Evolutionary conservation across 305 asterid species (phyloP).

Genomic region (Rubia balearica): DNA sequence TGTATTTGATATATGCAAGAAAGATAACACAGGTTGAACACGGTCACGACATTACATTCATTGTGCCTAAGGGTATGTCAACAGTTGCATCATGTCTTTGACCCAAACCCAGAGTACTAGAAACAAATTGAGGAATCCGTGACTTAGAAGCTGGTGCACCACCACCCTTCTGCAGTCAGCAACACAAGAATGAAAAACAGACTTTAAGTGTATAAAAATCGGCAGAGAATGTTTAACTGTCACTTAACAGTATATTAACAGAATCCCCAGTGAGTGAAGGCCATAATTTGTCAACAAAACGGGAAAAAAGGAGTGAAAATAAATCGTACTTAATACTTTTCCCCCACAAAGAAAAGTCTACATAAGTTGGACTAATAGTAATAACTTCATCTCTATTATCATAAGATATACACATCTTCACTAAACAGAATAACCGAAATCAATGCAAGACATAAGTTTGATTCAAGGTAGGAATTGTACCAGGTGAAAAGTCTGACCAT

Average conservation of each 20-base stretch:
- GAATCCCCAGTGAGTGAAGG: too few relatives aligned
- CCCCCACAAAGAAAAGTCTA: not conserved
- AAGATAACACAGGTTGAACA: conserved; percentile 1
- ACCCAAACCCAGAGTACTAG: conserved; percentile 82
- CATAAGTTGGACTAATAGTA: not conserved
- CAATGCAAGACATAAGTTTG: not conserved
- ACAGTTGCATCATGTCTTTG: conserved; percentile 91
- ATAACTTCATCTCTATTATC: not conserved
- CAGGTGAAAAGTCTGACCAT: not conserved
- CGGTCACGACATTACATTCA: conserved; percentile 48
- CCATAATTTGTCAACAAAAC: not conserved
- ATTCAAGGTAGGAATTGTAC: not conserved
- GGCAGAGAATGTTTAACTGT: not conserved
- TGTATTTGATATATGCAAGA: not conserved
- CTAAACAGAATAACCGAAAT: too few relatives aligned
- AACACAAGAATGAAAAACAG: not conserved
- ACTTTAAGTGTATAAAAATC: not conserved
- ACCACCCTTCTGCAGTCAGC: conserved; percentile 55
- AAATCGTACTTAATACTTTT: too few relatives aligned
- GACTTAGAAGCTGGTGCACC: conserved; percentile 67
- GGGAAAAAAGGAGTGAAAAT: too few relatives aligned
- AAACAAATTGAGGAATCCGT: conserved; percentile 64
- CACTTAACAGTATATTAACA: not conserved
- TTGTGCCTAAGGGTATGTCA: conserved; percentile 75
- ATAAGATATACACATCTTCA: not conserved